Conservation (phyloP, 1,139 yeast genomes). For the Yamadazyma diddensiae region DNA sequence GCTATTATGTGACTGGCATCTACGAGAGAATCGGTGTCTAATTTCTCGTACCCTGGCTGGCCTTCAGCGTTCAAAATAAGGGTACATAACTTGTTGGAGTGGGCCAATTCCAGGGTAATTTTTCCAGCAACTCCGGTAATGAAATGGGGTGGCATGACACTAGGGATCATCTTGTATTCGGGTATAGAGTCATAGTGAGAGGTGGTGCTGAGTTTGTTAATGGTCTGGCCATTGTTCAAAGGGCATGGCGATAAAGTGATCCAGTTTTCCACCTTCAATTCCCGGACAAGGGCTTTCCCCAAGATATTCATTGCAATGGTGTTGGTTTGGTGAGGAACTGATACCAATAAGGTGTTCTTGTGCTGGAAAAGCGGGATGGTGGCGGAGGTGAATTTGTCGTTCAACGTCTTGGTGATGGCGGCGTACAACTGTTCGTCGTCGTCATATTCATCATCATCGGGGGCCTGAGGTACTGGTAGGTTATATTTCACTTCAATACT, state of each 20-base stretch:
- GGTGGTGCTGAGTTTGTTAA: conserved; percentile 25
- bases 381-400: conserved; percentile 21
- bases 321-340: conserved; percentile 34
- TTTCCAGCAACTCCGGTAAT: conserved; percentile 53
- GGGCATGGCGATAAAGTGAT: conserved; percentile 34
- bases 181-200: conserved; percentile 12
- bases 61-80: conserved; percentile 54
- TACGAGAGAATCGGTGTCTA: conserved; percentile 35
- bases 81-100: conserved; percentile 16
- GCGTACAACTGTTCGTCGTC: conserved; percentile 56
- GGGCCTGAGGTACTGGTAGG: conserved; percentile 16
- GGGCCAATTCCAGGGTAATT: conserved; percentile 27
- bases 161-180: conserved; percentile 28
- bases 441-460: conserved; percentile 34
- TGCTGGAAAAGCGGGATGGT: conserved; percentile 24
- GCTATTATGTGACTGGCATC: conserved; percentile 28
- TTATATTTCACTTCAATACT: conserved; percentile 21
- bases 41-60: conserved; percentile 52
- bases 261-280: conserved; percentile 20
- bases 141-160: conserved; percentile 52
- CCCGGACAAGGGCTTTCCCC: conserved; percentile 20
- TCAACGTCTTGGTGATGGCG: conserved; percentile 25
- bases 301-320: conserved; percentile 30
- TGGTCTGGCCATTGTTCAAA: conserved; percentile 28
- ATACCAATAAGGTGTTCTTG: conserved; percentile 15